Evolutionary conservation across 108 stramenopile genomes (phyloP).

Genomic region (Fragilaria crotonensis): DNA sequence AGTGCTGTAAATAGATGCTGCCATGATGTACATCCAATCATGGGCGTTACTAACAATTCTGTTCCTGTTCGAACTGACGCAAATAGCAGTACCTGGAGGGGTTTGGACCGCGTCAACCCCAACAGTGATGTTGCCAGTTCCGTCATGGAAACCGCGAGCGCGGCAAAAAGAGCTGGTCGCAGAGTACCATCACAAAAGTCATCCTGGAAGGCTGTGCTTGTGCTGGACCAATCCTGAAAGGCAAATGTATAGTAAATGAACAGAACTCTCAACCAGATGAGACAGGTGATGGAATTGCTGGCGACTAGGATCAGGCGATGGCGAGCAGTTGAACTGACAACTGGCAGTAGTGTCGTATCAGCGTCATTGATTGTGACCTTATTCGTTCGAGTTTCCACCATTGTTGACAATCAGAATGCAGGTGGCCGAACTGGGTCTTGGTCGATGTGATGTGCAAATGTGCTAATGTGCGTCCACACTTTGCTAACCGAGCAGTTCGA

Average conservation of each 20-base stretch:
- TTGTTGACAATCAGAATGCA: too few relatives aligned
- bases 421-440: too few relatives aligned
- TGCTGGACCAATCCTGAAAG: neutral
- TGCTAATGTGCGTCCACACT: too few relatives aligned
- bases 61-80: constrained; percentile 22
- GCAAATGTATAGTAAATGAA: neutral
- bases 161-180: constrained; percentile 9
- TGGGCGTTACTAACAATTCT: constrained; percentile 28
- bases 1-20: constrained; percentile 26
- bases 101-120: constrained; percentile 24
- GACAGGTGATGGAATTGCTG: neutral
- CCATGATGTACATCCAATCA: constrained; percentile 16
- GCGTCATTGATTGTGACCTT: too few relatives aligned
- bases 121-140: constrained; percentile 24
- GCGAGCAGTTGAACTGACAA: too few relatives aligned
- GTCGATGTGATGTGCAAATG: too few relatives aligned
- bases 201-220: too few relatives aligned
- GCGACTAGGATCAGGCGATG: neutral
- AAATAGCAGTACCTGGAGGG: constrained; percentile 28
- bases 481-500: too few relatives aligned
- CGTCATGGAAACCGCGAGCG: constrained; percentile 20
- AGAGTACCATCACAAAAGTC: neutral
- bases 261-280: neutral
- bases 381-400: too few relatives aligned
- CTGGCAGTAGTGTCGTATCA: too few relatives aligned